These are phyloP conservation scores for Moricandia moricandioides DNA, from an alignment of 345 rosid species.

Conservation along the genomic window DNA sequence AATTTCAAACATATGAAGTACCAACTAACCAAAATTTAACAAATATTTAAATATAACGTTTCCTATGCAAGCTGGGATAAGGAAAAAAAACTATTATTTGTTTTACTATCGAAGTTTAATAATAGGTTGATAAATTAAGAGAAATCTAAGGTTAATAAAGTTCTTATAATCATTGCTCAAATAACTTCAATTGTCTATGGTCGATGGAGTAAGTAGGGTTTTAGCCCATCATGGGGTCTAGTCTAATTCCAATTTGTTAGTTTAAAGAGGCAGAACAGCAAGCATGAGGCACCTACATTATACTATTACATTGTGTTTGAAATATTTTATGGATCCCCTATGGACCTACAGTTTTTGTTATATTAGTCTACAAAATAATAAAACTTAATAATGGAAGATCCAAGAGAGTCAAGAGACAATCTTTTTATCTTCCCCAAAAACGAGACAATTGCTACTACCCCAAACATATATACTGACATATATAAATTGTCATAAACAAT, in stretches of 20 bases:
- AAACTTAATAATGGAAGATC: neutral
- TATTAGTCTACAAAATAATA: neutral
- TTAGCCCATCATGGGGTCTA: slow-evolving; percentile 20
- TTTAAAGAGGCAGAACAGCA: slow-evolving; percentile 23
- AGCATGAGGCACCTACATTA: neutral
- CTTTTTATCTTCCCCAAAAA: neutral
- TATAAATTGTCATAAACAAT: neutral
- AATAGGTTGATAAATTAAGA: neutral
- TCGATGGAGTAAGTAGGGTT: slow-evolving; percentile 14
- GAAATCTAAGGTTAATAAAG: neutral
- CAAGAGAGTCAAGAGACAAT: neutral
- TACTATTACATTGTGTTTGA: neutral
- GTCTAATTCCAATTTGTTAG: slow-evolving; percentile 27
- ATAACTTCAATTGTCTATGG: neutral
- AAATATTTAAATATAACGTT: neutral
- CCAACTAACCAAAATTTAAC: neutral
- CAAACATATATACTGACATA: neutral
- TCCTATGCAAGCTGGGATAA: neutral
- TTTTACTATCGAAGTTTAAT: neutral
- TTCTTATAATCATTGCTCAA: neutral
- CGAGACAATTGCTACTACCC: neutral
- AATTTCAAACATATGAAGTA: neutral
- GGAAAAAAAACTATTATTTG: neutral
- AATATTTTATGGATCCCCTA: neutral
- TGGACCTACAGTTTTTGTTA: slow-evolving; percentile 11